phyloP scores from a whole-genome alignment of 306 rosid genomes.

The Cicer arietinum region DNA sequence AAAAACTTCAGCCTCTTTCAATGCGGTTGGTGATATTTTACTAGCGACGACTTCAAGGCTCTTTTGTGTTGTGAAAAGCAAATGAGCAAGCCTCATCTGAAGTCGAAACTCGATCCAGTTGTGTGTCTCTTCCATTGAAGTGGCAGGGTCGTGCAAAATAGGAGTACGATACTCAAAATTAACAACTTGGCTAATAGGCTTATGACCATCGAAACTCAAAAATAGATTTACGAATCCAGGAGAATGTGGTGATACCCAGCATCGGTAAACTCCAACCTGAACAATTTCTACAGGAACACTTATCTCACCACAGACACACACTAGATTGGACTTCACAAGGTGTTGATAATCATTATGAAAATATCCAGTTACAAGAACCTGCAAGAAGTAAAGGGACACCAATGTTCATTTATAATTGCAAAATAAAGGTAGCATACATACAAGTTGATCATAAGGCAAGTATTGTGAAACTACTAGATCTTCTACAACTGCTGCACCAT shows the following conservation, averaged over 20 bases:
- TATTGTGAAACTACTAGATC: background rate
- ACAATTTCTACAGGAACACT: conserved; percentile 68
- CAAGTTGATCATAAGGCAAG: background rate
- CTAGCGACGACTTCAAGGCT: conserved; percentile 62
- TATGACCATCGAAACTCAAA: conserved; percentile 77
- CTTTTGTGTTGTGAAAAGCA: conserved; percentile 71
- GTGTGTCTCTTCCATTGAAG: conserved; percentile 55
- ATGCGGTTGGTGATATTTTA: conserved; percentile 56
- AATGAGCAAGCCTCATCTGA: conserved; percentile 72
- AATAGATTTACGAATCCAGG: conserved; percentile 69
- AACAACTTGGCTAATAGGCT: conserved; percentile 79
- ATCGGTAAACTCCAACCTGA: conserved; percentile 93
- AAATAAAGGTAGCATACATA: conserved; percentile 4
- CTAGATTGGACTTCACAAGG: conserved; percentile 64
- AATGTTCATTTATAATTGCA: conserved; percentile 25
- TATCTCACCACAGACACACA: conserved; percentile 72
- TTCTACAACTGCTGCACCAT: too few species aligned
- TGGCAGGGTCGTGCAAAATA: conserved; percentile 49
- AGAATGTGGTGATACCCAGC: conserved; percentile 65
- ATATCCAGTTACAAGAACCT: conserved; percentile 80
- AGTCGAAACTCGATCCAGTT: conserved; percentile 66
- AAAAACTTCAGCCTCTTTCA: conserved; percentile 67
- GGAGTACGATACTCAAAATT: conserved; percentile 81
- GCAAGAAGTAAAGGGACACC: conserved; percentile 48
- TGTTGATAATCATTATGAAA: conserved; percentile 63